A percentile compares a stretch with the other conserved stretches of the same genome.
phyloP scores from a whole-genome alignment of 2,329 filamentous ascomycete genomes.

The Phaeosphaeriaceae sp. region DNA sequence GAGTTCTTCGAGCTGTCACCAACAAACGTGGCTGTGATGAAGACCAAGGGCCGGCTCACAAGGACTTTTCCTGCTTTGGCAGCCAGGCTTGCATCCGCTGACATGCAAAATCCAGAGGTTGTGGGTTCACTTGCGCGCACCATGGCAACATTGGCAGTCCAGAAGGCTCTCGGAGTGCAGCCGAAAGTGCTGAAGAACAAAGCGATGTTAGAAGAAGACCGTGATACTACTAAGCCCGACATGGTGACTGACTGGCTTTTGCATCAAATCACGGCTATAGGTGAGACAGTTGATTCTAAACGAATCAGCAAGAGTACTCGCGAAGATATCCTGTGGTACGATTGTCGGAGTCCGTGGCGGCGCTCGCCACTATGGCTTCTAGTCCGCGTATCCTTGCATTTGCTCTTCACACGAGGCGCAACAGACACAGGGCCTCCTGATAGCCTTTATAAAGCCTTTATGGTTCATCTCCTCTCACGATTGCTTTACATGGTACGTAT shows the following conservation, averaged over 20 bases:
- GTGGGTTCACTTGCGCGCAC: constrained; percentile 37
- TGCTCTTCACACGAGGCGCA: constrained; percentile 34
- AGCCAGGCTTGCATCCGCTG: constrained; percentile 38
- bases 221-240: constrained; percentile 58
- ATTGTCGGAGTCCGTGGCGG: constrained; percentile 54
- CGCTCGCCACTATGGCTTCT: constrained; percentile 63
- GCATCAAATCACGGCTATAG: constrained; percentile 48
- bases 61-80: constrained; percentile 55
- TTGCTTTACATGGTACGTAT: constrained; percentile 9
- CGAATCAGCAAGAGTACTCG: constrained; percentile 60
- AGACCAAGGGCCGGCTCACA: constrained; percentile 48
- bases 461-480: constrained; percentile 59
- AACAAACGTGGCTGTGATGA: constrained; percentile 46
- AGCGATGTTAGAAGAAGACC: constrained; percentile 47
- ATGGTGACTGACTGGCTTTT: constrained; percentile 61
- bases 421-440: neutral
- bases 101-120: constrained; percentile 23
- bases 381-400: constrained; percentile 59
- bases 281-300: constrained; percentile 21
- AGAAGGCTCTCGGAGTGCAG: constrained; percentile 49
- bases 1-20: constrained; percentile 58
- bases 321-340: constrained; percentile 60
- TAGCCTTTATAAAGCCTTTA: constrained; percentile 58
- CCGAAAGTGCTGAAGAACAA: constrained; percentile 50
- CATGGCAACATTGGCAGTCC: constrained; percentile 47